Conservation (phyloP, 2,329 filamentous ascomycete genomes). For the Colletotrichum liaoningense region DNA sequence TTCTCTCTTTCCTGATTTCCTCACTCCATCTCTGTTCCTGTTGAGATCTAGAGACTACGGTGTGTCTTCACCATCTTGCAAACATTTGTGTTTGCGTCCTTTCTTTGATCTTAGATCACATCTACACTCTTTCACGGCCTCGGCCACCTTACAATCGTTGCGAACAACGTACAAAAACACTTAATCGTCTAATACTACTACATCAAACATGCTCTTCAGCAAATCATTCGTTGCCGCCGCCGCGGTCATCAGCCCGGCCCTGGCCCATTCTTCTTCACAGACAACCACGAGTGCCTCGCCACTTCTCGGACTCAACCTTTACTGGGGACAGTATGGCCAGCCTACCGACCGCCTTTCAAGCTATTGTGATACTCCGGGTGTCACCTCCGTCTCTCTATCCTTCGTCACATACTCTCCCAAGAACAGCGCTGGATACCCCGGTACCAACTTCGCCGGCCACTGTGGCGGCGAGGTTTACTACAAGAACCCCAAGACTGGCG, state of each 20-base stretch:
- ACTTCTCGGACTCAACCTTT: conserved; percentile 50
- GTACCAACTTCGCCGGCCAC: conserved; percentile 53
- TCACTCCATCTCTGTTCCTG: conserved; percentile 24
- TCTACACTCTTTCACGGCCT: conserved; percentile 48
- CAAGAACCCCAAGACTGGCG: conserved; percentile 37
- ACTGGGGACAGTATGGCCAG: conserved; percentile 52
- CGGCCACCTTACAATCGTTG: conserved; percentile 49
- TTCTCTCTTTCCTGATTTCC: background rate
- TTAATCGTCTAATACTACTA: conserved; percentile 34
- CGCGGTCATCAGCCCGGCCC: conserved; percentile 36
- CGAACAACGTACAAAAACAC: conserved; percentile 1
- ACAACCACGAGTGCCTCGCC: conserved; percentile 22
- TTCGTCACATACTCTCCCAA: conserved; percentile 54
- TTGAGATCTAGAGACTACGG: conserved; percentile 35
- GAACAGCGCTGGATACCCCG: conserved; percentile 49
- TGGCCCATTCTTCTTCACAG: conserved; percentile 18
- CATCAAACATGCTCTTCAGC: conserved; percentile 37
- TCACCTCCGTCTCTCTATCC: conserved; percentile 51
- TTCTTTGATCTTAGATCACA: conserved; percentile 49
- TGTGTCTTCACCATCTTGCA: conserved; percentile 32
- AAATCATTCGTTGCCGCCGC: conserved; percentile 43
- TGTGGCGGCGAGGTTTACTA: conserved; percentile 45
- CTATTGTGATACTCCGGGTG: conserved; percentile 49
- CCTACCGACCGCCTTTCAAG: conserved; percentile 43
- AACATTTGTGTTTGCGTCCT: conserved; percentile 41